Base-by-base conservation (phyloP, 2,329 filamentous ascomycete species). In the Arthrinium phaeospermum region DNA sequence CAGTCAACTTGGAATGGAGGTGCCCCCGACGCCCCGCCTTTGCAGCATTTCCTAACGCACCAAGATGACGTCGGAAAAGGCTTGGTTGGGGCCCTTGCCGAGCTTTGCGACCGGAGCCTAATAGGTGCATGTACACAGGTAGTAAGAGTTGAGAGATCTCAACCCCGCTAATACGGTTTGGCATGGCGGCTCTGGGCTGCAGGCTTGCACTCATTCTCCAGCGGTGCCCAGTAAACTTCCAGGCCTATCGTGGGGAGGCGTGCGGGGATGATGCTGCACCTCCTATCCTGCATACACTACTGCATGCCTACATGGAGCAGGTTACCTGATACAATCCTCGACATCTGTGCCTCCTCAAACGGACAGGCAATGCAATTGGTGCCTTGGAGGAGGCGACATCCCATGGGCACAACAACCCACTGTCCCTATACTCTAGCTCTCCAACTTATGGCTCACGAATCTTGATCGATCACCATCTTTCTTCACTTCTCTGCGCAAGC, bases 111-210 rank as follows among this genome's bases (percentile, higher is more conserved):
- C 8, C 8, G 3, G 7, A 37, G 37, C 10, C 7, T 10, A 41
- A 41, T 41, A 41, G 37, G 37, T 41, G 37, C 10, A 41, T 41
- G 37, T n/a, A n/a, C n/a, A n/a, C n/a, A n/a, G n/a, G n/a, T 1
- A 41, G 37, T 41, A 41, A 41, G 37, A 41, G 37, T 41, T 41
- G 37, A 61, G 16, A 30, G 53, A 61, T 61, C 19, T 61, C 34
- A 57, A 37, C 53, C 53, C 53, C 34, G 30, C 53, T 27, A 22
- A 22, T 37, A 61, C 16, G 19, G 53, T 37, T 61, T 61, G 53
- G 30, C 53, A 61, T 61, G 53, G 53, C 34, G 57, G 57, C 57
- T 64, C 57, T 64, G 57, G 57, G 57, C 57, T 61, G 51, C 51
- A 34, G 51, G 24, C 24, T 53, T 30, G 49, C 57, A 64, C 57